These are phyloP conservation scores for Boeremia lycopersici DNA, from an alignment of 2,329 filamentous ascomycete genomes.

Conservation along the genomic window DNA sequence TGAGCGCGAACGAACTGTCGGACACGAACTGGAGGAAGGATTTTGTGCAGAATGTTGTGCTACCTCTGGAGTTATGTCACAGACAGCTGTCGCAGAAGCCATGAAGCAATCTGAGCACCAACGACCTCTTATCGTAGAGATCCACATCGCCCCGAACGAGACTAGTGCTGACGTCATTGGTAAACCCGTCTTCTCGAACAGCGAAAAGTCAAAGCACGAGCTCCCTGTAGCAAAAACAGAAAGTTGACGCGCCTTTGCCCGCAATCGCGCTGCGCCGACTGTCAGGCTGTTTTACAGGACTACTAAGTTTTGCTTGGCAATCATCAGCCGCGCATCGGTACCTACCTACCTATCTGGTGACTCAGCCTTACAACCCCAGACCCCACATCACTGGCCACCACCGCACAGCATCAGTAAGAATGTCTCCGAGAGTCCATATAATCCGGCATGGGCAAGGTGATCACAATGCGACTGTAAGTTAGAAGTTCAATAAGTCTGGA, in stretches of 20 bases:
- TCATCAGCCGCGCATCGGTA: background rate
- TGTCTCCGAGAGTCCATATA: constrained; percentile 50
- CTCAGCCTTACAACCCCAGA: constrained; percentile 5
- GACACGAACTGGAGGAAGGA: background rate
- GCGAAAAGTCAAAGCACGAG: constrained; percentile 9
- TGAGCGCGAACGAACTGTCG: background rate
- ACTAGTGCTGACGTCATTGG: constrained; percentile 13
- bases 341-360: too few relatives aligned
- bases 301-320: background rate
- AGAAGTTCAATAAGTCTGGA: background rate
- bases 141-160: background rate
- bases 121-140: constrained; percentile 19
- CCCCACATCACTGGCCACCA: background rate
- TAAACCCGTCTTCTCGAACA: background rate
- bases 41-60: background rate
- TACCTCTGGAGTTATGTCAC: background rate
- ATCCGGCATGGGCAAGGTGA: constrained; percentile 76
- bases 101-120: background rate
- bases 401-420: constrained; percentile 13
- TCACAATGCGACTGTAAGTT: constrained; percentile 66
- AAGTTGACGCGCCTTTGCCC: too few relatives aligned
- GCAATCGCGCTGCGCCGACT: too few relatives aligned
- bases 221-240: background rate
- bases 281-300: background rate
- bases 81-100: background rate